Conservation (phyloP, 2,329 filamentous ascomycete species). For the Fusarium secorum region DNA sequence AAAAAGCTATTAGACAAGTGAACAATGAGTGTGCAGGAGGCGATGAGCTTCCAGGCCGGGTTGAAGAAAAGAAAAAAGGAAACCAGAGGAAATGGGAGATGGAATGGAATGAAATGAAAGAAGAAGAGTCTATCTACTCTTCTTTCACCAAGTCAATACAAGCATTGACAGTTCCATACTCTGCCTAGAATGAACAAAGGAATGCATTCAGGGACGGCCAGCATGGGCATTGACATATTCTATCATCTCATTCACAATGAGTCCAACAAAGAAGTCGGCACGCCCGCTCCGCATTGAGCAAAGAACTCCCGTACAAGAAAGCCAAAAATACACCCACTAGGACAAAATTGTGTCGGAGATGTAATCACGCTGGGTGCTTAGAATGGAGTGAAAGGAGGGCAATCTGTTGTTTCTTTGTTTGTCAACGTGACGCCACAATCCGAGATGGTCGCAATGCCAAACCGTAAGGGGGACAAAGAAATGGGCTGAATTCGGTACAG, state of each 20-base stretch:
- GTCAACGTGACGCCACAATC: constrained; percentile 22
- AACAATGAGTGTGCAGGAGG: not conserved
- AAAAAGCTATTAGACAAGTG: not conserved
- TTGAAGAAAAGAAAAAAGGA: not conserved
- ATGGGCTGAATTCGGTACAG: not conserved
- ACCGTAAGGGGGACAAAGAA: constrained; percentile 13
- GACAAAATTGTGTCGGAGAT: not conserved
- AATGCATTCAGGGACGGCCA: not conserved
- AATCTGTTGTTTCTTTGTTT: constrained; percentile 33
- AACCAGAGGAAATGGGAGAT: not conserved
- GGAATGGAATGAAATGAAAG: not conserved
- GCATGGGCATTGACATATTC: constrained; percentile 3
- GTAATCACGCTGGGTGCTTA: not conserved
- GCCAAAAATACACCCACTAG: constrained; percentile 1
- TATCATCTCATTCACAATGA: constrained; percentile 10
- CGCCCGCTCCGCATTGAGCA: constrained; percentile 4
- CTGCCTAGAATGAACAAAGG: constrained; percentile 10
- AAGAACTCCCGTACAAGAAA: not conserved
- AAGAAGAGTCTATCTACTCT: not conserved
- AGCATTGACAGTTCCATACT: not conserved
- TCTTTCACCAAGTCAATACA: not conserved
- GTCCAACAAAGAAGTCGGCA: constrained; percentile 35
- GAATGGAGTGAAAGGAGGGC: not conserved
- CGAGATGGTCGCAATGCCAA: not conserved
- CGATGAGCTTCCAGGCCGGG: not conserved